Conservation (phyloP, 1,139 yeast genomes). For the Magnusiomyces suaveolens region DNA sequence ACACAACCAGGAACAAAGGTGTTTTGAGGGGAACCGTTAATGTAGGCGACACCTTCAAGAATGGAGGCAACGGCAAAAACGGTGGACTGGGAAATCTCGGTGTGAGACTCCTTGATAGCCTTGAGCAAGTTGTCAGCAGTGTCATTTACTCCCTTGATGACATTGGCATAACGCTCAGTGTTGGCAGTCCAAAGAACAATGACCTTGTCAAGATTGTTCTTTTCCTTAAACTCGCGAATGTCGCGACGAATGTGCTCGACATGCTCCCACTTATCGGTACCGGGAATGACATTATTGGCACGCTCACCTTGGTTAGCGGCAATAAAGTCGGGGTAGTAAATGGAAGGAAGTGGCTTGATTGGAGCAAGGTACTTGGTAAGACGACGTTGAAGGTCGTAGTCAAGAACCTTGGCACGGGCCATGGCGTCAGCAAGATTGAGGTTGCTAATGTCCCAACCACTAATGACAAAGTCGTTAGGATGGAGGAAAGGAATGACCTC, state of each 20-base stretch:
- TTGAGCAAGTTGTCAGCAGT: slow-evolving; percentile 70
- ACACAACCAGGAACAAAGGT: slow-evolving; percentile 93
- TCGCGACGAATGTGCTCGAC: slow-evolving; percentile 81
- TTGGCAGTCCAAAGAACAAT: slow-evolving; percentile 95
- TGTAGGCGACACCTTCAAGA: slow-evolving; percentile 77
- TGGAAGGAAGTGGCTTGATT: slow-evolving; percentile 66
- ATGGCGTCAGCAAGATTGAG: slow-evolving; percentile 66
- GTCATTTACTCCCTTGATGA: slow-evolving; percentile 74
- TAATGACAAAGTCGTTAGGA: slow-evolving; percentile 83
- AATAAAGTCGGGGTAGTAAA: slow-evolving; percentile 92
- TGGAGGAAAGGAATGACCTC: slow-evolving; percentile 77
- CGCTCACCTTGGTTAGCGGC: slow-evolving; percentile 91
- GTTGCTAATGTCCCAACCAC: slow-evolving; percentile 91
- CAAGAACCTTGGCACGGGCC: slow-evolving; percentile 81
- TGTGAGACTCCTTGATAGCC: slow-evolving; percentile 68
- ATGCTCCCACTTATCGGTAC: slow-evolving; percentile 75
- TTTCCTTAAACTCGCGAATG: slow-evolving; percentile 65
- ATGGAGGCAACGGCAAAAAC: slow-evolving; percentile 88
- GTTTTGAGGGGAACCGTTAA: slow-evolving; percentile 95
- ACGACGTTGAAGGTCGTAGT: slow-evolving; percentile 72
- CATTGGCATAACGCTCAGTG: slow-evolving; percentile 84
- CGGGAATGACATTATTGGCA: slow-evolving; percentile 76
- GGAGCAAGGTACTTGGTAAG: slow-evolving; percentile 56
- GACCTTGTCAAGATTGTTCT: slow-evolving; percentile 72
- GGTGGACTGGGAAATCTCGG: slow-evolving; percentile 83